Evolutionary conservation across 768 basidiomycete genomes (phyloP).

Genomic region (Hebeloma cylindrosporum): DNA sequence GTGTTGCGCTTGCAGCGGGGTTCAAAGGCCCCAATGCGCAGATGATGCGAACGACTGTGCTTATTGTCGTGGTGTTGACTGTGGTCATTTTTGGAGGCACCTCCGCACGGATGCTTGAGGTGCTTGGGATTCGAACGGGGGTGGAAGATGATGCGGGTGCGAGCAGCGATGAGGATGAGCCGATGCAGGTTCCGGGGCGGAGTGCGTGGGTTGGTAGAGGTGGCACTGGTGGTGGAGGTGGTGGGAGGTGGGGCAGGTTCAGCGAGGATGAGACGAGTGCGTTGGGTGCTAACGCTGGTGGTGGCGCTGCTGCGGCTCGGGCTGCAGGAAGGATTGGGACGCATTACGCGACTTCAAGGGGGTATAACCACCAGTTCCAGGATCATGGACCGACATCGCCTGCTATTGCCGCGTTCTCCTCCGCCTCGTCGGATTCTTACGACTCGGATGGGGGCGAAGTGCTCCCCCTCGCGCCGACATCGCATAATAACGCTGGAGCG

Average conservation of each 20-base stretch:
- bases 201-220: conserved; percentile 36
- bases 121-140: conserved; percentile 93
- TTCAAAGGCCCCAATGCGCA: conserved; percentile 94
- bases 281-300: conserved; percentile 22
- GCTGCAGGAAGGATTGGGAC: conserved; percentile 47
- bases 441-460: conserved; percentile 81
- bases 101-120: conserved; percentile 95
- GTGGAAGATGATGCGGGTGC: conserved; percentile 87
- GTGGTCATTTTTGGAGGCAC: conserved; percentile 96
- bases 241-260: conserved; percentile 44
- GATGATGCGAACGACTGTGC: conserved; percentile 88
- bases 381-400: conserved; percentile 23
- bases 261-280: conserved; percentile 45
- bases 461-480: conserved; percentile 67
- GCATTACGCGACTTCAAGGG: conserved; percentile 53
- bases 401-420: conserved; percentile 51
- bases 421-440: conserved; percentile 72
- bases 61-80: conserved; percentile 93
- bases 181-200: conserved; percentile 25
- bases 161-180: conserved; percentile 56
- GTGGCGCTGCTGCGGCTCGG: conserved; percentile 23
- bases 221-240: conserved; percentile 25
- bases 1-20: conserved; percentile 94
- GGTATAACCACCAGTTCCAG: conserved; percentile 61
- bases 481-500: conserved; percentile 25